phyloP scores from a whole-genome alignment of 306 rosid species.

The Malus asiatica region DNA sequence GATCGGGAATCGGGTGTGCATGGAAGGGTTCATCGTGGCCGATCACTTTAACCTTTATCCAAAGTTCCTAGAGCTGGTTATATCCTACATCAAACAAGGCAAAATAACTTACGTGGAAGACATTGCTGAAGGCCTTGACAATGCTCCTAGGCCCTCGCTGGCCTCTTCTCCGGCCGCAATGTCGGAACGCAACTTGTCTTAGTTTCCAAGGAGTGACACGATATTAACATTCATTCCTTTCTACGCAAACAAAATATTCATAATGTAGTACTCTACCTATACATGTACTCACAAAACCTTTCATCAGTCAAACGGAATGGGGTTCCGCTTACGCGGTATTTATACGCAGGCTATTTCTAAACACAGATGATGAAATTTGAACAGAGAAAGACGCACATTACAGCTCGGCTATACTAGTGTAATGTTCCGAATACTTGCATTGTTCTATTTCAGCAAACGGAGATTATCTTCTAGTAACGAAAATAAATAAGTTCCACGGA shows the following conservation, averaged over 20 bases:
- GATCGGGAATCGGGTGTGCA: no score
- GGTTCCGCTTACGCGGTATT: no score
- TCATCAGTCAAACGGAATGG: no score
- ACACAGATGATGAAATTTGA: no score
- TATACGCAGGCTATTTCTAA: no score
- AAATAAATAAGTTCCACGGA: not conserved
- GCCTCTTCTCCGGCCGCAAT: not conserved
- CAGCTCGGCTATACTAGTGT: no score
- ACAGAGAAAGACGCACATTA: no score
- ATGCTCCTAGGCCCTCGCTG: not conserved
- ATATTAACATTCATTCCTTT: not conserved
- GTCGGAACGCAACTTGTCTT: conserved; percentile 20
- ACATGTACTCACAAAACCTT: no score
- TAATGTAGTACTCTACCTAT: no score
- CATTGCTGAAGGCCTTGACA: conserved; percentile 1
- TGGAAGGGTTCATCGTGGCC: no score
- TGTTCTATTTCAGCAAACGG: not conserved
- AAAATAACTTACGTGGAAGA: not conserved
- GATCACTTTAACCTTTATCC: not conserved
- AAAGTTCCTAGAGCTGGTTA: not conserved
- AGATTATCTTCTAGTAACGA: not conserved
- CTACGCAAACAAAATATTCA: not conserved
- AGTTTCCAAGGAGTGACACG: conserved; percentile 6
- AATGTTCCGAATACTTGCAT: no score
- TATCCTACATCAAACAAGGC: not conserved